Conservation (phyloP, 1,284 basidiomycete genomes). For the Cryptococcus floricola region DNA sequence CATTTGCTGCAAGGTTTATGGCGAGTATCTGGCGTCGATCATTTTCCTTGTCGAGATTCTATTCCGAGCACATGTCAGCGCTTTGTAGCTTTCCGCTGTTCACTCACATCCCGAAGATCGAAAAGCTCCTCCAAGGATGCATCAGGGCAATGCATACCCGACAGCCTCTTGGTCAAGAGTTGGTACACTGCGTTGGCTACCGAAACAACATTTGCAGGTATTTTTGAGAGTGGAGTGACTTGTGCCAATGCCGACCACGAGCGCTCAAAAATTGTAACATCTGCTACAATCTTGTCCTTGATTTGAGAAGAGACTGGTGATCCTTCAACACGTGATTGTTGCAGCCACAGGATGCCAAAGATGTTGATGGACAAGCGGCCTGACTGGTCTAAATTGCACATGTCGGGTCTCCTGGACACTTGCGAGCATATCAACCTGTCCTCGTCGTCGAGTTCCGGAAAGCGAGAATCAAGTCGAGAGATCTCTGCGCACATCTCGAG, state of each 20-base stretch:
- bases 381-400: slow-evolving; percentile 24
- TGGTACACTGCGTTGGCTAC: background rate
- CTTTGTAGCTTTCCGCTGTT: slow-evolving; percentile 27
- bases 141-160: slow-evolving; percentile 16
- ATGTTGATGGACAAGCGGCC: slow-evolving; percentile 23
- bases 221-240: background rate
- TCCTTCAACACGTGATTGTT: background rate
- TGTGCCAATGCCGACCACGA: background rate
- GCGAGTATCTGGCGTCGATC: slow-evolving; percentile 31
- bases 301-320: background rate
- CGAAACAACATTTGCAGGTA: background rate
- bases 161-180: slow-evolving; percentile 4
- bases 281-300: background rate
- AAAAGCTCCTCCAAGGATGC: slow-evolving; percentile 21
- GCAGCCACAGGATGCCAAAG: slow-evolving; percentile 14
- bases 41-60: slow-evolving; percentile 7
- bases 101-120: slow-evolving; percentile 30
- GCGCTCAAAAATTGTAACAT: background rate
- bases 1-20: slow-evolving; percentile 39
- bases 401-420: background rate
- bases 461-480: background rate
- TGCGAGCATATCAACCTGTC: slow-evolving; percentile 9
- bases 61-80: background rate
- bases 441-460: background rate
- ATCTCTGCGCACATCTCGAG: background rate